A percentile compares a stretch with the other conserved stretches of the same genome.
Conservation (phyloP, 1,284 basidiomycete species). For the Ceratobasidium sp. region DNA sequence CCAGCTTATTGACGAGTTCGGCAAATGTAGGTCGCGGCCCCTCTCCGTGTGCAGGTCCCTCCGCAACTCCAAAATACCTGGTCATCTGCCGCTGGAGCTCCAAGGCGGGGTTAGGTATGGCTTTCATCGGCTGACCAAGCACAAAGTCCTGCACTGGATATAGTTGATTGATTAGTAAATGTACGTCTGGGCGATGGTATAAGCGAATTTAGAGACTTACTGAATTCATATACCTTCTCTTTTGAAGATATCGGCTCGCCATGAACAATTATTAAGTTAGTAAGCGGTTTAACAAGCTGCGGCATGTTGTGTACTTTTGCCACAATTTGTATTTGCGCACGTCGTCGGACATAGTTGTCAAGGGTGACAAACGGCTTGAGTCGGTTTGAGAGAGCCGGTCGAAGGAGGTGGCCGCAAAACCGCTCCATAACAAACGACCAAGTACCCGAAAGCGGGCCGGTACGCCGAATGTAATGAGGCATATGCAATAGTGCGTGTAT, state of each 20-base stretch:
- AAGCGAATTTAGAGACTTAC: not conserved
- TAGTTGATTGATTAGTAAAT: not conserved
- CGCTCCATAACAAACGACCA: slow-evolving; percentile 61
- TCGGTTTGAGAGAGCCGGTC: slow-evolving; percentile 48
- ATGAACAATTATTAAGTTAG: not conserved
- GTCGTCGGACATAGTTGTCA: slow-evolving; percentile 48
- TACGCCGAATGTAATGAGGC: slow-evolving; percentile 43
- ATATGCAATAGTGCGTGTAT: slow-evolving; percentile 49
- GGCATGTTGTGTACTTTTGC: slow-evolving; percentile 6
- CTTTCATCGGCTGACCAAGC: slow-evolving; percentile 14
- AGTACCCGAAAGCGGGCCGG: slow-evolving; percentile 56
- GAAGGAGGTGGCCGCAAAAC: slow-evolving; percentile 50
- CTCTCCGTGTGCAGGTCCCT: not conserved
- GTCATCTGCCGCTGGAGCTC: not conserved
- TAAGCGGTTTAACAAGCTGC: not conserved
- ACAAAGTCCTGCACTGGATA: not conserved
- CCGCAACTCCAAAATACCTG: slow-evolving; percentile 3
- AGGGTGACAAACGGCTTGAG: slow-evolving; percentile 50
- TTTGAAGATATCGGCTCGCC: slow-evolving; percentile 3
- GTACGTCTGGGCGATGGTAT: not conserved
- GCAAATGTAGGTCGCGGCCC: too few species aligned
- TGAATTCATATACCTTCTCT: not conserved
- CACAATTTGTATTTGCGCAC: slow-evolving; percentile 47
- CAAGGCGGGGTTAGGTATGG: not conserved
- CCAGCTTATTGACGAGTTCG: not conserved